phyloP scores from a whole-genome alignment of 2,329 filamentous ascomycete genomes.

The Trichoderma oligosporum region DNA sequence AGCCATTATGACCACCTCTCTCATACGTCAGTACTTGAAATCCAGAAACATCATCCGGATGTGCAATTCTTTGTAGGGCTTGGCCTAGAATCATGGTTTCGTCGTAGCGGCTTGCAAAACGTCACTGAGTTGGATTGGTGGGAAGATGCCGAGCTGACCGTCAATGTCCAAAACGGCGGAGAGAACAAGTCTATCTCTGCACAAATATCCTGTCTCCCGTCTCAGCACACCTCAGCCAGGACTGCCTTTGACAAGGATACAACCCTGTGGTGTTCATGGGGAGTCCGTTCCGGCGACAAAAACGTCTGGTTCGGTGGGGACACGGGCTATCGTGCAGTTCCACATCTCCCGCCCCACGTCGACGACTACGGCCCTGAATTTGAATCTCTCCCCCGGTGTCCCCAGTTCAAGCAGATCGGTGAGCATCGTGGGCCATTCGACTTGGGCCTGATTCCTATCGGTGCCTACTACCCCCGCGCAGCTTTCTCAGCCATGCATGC shows the following conservation, averaged over 20 bases:
- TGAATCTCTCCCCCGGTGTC: slow-evolving; percentile 66
- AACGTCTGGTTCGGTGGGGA: slow-evolving; percentile 89
- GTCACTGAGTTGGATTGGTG: slow-evolving; percentile 95
- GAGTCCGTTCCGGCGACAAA: slow-evolving; percentile 65
- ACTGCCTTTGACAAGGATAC: slow-evolving; percentile 64
- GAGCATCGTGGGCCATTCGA: slow-evolving; percentile 79
- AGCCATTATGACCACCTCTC: slow-evolving; percentile 93
- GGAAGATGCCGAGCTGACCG: slow-evolving; percentile 72
- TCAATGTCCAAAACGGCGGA: slow-evolving; percentile 40
- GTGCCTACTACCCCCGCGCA: slow-evolving; percentile 71
- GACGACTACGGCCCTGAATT: slow-evolving; percentile 72
- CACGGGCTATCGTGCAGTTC: slow-evolving; percentile 82
- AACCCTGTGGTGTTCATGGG: slow-evolving; percentile 89
- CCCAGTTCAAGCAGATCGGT: slow-evolving; percentile 83
- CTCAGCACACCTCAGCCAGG: slow-evolving; percentile 76
- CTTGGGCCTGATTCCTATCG: slow-evolving; percentile 87
- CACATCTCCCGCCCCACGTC: slow-evolving; percentile 52
- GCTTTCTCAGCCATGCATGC: slow-evolving; percentile 81
- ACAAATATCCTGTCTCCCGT: slow-evolving; percentile 72
- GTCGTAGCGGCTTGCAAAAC: slow-evolving; percentile 62
- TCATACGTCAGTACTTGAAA: slow-evolving; percentile 66
- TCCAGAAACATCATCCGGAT: slow-evolving; percentile 67
- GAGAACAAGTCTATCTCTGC: slow-evolving; percentile 56
- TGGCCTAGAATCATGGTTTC: slow-evolving; percentile 81
- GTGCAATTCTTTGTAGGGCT: slow-evolving; percentile 86